Evolutionary conservation across 768 basidiomycete genomes (phyloP), one percentile per base, ranked within the genome.

Genomic region (Calvatia gigantea): DNA sequence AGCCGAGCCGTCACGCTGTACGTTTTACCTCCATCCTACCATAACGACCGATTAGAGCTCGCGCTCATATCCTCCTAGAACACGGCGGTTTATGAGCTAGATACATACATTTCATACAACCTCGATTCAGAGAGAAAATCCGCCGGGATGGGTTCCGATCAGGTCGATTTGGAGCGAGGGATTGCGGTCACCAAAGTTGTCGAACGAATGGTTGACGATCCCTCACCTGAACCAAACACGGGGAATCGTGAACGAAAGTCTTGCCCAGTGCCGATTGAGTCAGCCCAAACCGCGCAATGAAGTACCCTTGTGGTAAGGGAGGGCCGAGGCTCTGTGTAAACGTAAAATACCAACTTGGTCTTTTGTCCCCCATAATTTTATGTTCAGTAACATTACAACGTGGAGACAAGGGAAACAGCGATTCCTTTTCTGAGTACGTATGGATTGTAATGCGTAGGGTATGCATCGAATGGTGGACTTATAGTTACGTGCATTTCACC

Each of bases 101-200:
- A 48, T n/a, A 48, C 46, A n/a, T 48, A 48, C 17, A 48, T 48
- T 17, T 48, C 46, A 19, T 42, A 17, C 41, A 48, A 46, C 17
- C n/a, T 9, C 15, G 44, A 31, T n/a, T 46, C 32, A 17, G 46
- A 48, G 29, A 32, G 29, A 7, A 48, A 21, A 19, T 48, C 46
- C 19, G 7, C 41, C 35, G 11, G n/a, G 38, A 6, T 11, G 11
- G 8, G 21, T 12, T 32, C 29, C 11, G 33, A 33, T 19, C n/a
- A n/a, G n/a, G 28, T 29, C 29, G 46, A 48, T 19, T 19, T 48
- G 1, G 46, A 48, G 4, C 29, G 32, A 11, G 46, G 46, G 27
- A 48, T 48, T 8, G 32, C 46, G 15, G 32, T 48, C 31, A 48
- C 46, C 12, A 35, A 35, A 19, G 46, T 48, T 23, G 46, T 48